Evolutionary conservation across 768 basidiomycete genomes (phyloP), one percentile per base, ranked within the genome.

Genomic region (Cystobasidium tubakii): DNA sequence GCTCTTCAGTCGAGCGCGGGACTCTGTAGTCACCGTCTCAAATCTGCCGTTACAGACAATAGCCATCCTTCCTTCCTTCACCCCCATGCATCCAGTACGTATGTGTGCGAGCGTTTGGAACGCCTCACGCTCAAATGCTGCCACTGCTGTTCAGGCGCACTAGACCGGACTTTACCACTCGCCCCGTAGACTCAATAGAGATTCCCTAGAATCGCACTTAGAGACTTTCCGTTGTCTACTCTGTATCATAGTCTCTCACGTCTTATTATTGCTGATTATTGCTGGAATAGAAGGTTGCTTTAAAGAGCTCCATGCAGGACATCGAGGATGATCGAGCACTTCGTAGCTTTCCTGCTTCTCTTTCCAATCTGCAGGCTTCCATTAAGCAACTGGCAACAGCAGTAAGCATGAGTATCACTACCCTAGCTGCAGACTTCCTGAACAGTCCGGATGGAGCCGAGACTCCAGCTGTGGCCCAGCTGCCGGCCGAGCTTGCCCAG

Each of bases 401-500:
- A 29, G 17, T 6, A 27, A 15, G 6, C 13, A 60, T 60, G 57
- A 29, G 17, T 60, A 21, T 25, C 57, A 17, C 12, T 31, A 27
- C 57, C 4, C 57, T 60, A 4, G 57, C 29, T 25, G 12, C 57
- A 6, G 33, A 34, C 34, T 65, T 65, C 34, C 39, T 65, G 17
- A 46, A 65, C 63, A 60, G 57, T 60, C 63, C 31, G 17, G 63
- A 65, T 36, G 27, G 27, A 21, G 33, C 63, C 12, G 63, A 39
- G 33, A 60, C 10, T 42, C 27, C 63, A 34, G 63, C 34, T 36
- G 63, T 46, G 15, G 63, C 33, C 13, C 63, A 39, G 36, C 57
- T 60, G 12, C 57, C 57, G 33, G 57, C 43, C 63, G 63, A 65
- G 39, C 63, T 65, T 19, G 63, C 63, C 31, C 63, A 65, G 25